Conservation (phyloP, 169 alveolate species). For the Plasmodium cynomolgi region DNA sequence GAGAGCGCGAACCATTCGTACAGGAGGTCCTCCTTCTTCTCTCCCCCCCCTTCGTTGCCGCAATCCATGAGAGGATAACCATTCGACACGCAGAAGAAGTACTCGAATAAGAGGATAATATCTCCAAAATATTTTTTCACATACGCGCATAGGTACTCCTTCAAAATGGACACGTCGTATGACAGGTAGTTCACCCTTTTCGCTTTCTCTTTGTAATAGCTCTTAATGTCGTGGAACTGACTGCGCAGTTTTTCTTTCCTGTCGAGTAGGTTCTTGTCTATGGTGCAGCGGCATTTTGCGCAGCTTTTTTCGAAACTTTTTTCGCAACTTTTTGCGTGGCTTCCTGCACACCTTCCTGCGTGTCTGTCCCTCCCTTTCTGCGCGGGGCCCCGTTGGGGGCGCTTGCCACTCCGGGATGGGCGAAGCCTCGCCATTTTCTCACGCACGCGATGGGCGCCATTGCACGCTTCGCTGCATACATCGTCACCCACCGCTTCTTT, state of each 20-base stretch:
- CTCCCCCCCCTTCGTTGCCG: neutral
- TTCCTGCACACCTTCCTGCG: neutral
- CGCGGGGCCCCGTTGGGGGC: neutral
- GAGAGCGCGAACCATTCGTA: slow-evolving; percentile 9
- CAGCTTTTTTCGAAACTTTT: neutral
- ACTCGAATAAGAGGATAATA: slow-evolving; percentile 45
- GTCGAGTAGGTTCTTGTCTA: neutral
- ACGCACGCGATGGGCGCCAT: neutral
- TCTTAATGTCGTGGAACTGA: neutral
- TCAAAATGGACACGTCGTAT: slow-evolving; percentile 54
- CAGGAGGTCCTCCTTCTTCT: slow-evolving; percentile 17
- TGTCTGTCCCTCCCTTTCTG: neutral
- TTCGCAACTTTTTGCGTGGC: neutral
- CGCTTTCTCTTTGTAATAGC: slow-evolving; percentile 32
- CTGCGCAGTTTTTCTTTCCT: slow-evolving; percentile 12
- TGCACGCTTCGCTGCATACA: neutral
- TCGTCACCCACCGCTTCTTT: neutral
- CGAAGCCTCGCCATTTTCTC: neutral
- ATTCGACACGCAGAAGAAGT: slow-evolving; percentile 20
- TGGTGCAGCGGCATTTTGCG: neutral
- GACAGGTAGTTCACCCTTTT: slow-evolving; percentile 24
- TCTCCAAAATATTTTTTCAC: slow-evolving; percentile 63
- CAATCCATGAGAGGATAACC: neutral
- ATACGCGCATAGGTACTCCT: slow-evolving; percentile 50
- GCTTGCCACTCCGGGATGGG: neutral